Evolutionary conservation across 371 early-diverging fungal genomes (phyloP).

Genomic region (Mucor plumbeus): DNA sequence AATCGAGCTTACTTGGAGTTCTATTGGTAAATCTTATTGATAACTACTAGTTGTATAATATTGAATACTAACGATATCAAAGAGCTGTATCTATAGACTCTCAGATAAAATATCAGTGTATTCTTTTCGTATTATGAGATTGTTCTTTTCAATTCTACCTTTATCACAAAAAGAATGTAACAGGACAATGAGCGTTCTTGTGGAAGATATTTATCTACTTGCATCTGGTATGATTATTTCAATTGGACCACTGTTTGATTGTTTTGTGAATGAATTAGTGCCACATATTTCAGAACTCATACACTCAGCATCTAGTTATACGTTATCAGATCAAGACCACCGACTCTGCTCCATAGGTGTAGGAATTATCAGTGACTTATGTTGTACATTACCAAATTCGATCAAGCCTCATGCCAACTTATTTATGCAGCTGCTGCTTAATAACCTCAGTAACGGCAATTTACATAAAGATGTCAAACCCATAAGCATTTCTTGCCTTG

Average conservation of each 20-base stretch:
- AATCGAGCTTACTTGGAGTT: neutral
- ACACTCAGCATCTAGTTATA: neutral
- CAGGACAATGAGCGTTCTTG: neutral
- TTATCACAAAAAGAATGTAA: neutral
- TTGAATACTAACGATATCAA: neutral
- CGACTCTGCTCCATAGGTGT: neutral
- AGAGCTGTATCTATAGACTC: neutral
- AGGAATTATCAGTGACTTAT: neutral
- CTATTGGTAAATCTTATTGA: neutral
- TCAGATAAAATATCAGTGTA: neutral
- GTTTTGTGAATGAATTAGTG: neutral
- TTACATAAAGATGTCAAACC: slow-evolving; percentile 1
- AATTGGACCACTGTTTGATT: neutral
- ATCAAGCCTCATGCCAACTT: neutral
- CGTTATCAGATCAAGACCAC: neutral
- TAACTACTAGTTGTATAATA: neutral
- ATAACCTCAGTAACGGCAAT: neutral
- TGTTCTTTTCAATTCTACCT: neutral
- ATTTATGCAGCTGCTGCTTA: neutral
- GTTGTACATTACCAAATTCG: neutral
- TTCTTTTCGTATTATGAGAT: neutral
- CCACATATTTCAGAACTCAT: neutral
- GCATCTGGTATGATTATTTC: neutral
- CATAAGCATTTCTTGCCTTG: neutral
- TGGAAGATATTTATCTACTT: neutral